Evolutionary conservation across 768 basidiomycete genomes (phyloP).

Genomic region (Mycena polygramma): DNA sequence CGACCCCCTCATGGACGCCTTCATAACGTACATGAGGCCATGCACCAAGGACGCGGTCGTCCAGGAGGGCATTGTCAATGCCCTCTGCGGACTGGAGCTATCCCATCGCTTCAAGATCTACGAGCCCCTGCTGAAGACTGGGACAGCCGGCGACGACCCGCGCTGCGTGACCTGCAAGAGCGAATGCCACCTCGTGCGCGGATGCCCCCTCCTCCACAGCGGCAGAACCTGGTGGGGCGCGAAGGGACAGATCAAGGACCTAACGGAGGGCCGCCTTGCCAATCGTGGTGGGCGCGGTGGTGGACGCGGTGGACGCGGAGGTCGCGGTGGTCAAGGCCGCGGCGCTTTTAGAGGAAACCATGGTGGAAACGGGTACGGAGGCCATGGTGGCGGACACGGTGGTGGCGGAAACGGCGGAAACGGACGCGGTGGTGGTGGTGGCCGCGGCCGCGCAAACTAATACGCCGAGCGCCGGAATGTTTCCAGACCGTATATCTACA

Average conservation of each 20-base stretch:
- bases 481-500: not conserved
- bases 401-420: no score
- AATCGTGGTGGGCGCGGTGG: not conserved
- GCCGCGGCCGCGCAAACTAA: not conserved
- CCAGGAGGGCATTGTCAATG: not conserved
- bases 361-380: not conserved
- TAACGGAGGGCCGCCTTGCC: not conserved
- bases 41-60: not conserved
- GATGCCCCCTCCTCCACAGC: not conserved
- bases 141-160: not conserved
- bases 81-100: not conserved
- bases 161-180: conserved; percentile 20
- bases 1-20: not conserved
- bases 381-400: not conserved
- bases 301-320: no score
- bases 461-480: not conserved
- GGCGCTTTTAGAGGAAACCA: not conserved
- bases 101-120: not conserved
- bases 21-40: not conserved
- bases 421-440: not conserved
- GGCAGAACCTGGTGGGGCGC: conserved; percentile 11
- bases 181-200: conserved; percentile 3
- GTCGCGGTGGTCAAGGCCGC: not conserved
- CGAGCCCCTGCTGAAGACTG: not conserved
- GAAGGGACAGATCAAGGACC: not conserved